A percentile compares a stretch with the other conserved stretches of the same genome.
Conservation (phyloP, 2,329 filamentous ascomycete genomes). For the Periconia digitata region DNA sequence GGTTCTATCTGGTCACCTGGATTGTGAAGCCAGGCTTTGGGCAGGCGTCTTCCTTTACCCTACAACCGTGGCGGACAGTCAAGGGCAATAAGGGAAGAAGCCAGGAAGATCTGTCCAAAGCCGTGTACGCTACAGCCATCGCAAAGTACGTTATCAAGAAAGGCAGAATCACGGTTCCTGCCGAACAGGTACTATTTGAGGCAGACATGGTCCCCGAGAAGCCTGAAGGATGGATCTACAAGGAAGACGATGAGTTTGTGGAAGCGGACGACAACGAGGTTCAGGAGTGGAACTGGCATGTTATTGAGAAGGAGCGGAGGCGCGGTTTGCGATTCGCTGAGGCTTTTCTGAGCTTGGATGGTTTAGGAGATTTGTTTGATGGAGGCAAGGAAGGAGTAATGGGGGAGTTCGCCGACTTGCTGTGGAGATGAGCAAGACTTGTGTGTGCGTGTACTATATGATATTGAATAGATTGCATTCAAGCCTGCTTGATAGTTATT, state of each 20-base stretch:
- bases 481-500: too few relatives aligned
- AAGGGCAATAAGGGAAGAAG: slow-evolving; percentile 24
- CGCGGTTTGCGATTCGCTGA: slow-evolving; percentile 58
- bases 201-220: slow-evolving; percentile 73
- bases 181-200: slow-evolving; percentile 71
- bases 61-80: slow-evolving; percentile 50
- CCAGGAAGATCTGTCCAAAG: slow-evolving; percentile 41
- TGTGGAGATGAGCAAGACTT: too few relatives aligned
- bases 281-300: slow-evolving; percentile 61
- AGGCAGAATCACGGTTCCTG: slow-evolving; percentile 76
- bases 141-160: slow-evolving; percentile 55
- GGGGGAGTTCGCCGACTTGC: slow-evolving; percentile 46
- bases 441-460: too few relatives aligned
- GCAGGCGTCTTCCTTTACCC: slow-evolving; percentile 43
- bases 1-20: slow-evolving; percentile 53
- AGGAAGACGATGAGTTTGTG: slow-evolving; percentile 14
- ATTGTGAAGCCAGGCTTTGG: slow-evolving; percentile 49
- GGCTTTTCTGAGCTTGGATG: slow-evolving; percentile 58
- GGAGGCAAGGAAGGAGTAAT: slow-evolving; percentile 46
- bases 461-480: too few relatives aligned
- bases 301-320: slow-evolving; percentile 59
- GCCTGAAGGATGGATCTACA: slow-evolving; percentile 58
- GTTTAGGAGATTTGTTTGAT: slow-evolving; percentile 55
- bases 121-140: slow-evolving; percentile 53
- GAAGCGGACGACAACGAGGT: slow-evolving; percentile 27